Evolutionary conservation across 805 yeast genomes (phyloP), one percentile per base, ranked within the genome.

Genomic region (Wickerhamomyces chaumierensis): DNA sequence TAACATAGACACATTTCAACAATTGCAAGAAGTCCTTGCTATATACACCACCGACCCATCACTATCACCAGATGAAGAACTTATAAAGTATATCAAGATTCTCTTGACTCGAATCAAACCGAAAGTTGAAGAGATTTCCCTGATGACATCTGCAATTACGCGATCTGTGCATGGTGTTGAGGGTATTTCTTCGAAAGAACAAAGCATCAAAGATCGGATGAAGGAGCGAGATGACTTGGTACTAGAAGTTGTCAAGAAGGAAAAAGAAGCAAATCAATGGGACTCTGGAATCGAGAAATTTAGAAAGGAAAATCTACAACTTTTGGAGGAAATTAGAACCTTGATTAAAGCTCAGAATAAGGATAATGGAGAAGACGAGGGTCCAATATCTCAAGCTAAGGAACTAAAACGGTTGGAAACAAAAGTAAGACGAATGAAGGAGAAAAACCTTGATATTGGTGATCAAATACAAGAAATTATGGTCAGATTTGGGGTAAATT

Each of bases 401-500:
- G 16, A 11, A 29, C 23, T 21, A 6, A 6, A 7, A 21, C 23
- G 23, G 11, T 29, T 44, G 18, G 20, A 31, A 19, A 18, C 21
- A 3, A 37, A 42, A n/a, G 25, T 43, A 13, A 28, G 35, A 18
- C 23, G 18, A 7, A 38, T 42, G 7, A 39, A 37, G n/a, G 31
- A 18, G 8, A 40, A 38, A n/a, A 40, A 44, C 1, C 31, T 27
- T 18, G 16, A 23, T 15, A 25, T 40, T 7, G 41, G 48, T 1
- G 51, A 48, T 11, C 39, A 47, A 16, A 57, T 62, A 7, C 48
- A 53, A 7, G 52, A 56, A 18, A 40, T 61, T 20, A 48, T 65
- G 0, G 53, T 65, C 1, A 55, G 65, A 12, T 43, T 57, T 27
- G 60, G 65, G 2, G 41, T 58, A 2, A 51, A 65, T 39, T 51